Conservation (phyloP, 1,284 basidiomycete genomes). For the Boletus austroedulis region DNA sequence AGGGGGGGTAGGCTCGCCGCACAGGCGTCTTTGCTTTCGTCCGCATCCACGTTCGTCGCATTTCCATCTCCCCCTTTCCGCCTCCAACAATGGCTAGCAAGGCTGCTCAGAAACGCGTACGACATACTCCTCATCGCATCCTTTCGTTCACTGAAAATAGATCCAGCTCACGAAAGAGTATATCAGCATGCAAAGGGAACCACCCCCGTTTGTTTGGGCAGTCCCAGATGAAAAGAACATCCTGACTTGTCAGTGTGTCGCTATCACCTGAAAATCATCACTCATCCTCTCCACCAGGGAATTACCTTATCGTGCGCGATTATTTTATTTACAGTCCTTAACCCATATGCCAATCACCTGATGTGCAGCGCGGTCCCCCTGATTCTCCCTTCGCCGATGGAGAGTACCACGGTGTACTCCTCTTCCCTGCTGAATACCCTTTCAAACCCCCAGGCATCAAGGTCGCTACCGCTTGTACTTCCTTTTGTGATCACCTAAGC, state of each 20-base stretch:
- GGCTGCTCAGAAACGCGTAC: slow-evolving; percentile 78
- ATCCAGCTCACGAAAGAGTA: slow-evolving; percentile 84
- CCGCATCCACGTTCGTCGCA: slow-evolving; percentile 22
- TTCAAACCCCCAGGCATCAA: slow-evolving; percentile 97
- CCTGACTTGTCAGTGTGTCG: slow-evolving; percentile 63
- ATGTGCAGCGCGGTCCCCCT: slow-evolving; percentile 78
- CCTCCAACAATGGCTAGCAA: slow-evolving; percentile 66
- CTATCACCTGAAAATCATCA: slow-evolving; percentile 1
- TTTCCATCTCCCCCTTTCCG: neutral
- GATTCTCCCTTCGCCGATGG: slow-evolving; percentile 91
- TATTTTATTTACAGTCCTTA: slow-evolving; percentile 2
- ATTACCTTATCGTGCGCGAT: slow-evolving; percentile 78
- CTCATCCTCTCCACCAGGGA: slow-evolving; percentile 55
- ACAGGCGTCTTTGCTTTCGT: slow-evolving; percentile 23
- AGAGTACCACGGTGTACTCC: slow-evolving; percentile 87
- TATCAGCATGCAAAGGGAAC: slow-evolving; percentile 88
- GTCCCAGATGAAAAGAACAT: slow-evolving; percentile 96
- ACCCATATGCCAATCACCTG: slow-evolving; percentile 8
- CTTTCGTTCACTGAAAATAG: neutral
- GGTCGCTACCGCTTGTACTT: slow-evolving; percentile 41
- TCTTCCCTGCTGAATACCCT: slow-evolving; percentile 91
- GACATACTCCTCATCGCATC: slow-evolving; percentile 25
- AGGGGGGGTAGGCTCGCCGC: slow-evolving; percentile 26
- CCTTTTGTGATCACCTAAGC: slow-evolving; percentile 3
- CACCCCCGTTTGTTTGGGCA: slow-evolving; percentile 93